Base-by-base conservation (phyloP, 352 stramenopile species). In the Phytophthora rubi region DNA sequence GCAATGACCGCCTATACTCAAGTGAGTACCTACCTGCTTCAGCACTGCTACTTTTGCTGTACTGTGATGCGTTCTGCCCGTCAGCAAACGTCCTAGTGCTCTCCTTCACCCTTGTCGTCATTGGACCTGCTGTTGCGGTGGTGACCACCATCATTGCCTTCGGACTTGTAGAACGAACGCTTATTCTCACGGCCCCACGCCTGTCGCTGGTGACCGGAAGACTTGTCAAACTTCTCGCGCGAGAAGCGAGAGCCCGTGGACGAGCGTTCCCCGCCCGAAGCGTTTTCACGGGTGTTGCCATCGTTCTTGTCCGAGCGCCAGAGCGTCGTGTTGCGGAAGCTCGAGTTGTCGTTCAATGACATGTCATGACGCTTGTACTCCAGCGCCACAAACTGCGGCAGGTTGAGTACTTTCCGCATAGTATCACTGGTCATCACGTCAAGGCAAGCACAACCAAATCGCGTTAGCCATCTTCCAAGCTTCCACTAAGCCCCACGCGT, bases 331-430 rank as follows among this genome's bases (percentile, higher is more conserved):
- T 89, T 93, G 47, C 88, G 85, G 42, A 91, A 91, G 54, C 81
- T 89, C 30, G 80, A 91, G 71, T 90, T 94, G 62, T 96, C 88
- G 53, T 78, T 93, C 54, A 96, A 59, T 58, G 88, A 95, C 47
- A 75, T 89, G 56, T 98, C 90, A 62, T 98, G 93, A 59, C 89
- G 88, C 75, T 96, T 97, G 77, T 98, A 98, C 78, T 98, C 93
- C 33, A 98, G 70, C 53, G 88, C 83, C 32, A 98, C 90, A 76
- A 97, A 97, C 67, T 93, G 79, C 42, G 94, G 94, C 53, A 98
- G 69, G 65, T 97, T 97, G 44, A 98, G 79, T 59, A 98, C 75
- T 59, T 91, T 91, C 37, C 91, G 85, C 76, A 98, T 92, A 56
- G 83, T 95, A 42, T 98, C 93, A 59, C 91, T 92, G 51, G 53